Percentiles rank a stretch among this genome's conserved stretches.
Conservation (phyloP, 2,329 filamentous ascomycete species). For the Neonectria ditissima region DNA sequence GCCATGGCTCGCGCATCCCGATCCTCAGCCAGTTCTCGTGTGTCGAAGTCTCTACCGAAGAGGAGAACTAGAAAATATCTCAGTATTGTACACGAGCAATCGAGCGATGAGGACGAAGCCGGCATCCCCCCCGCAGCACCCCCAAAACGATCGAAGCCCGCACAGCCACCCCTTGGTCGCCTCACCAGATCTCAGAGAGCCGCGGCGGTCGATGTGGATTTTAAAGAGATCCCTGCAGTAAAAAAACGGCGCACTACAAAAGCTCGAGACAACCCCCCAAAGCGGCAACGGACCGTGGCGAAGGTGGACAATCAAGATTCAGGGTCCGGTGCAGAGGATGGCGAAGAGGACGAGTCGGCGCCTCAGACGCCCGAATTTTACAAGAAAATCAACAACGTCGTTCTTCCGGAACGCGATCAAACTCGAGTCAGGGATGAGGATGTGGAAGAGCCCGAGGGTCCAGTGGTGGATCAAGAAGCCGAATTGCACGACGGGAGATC, state of each 20-base stretch:
- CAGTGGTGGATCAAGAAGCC: background rate
- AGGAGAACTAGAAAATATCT: conserved; percentile 17
- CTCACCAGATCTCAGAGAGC: conserved; percentile 28
- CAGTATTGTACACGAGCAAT: conserved; percentile 6
- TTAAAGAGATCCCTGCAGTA: background rate
- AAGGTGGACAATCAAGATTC: background rate
- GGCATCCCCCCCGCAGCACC: conserved; percentile 2
- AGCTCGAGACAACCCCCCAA: background rate
- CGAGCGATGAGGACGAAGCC: conserved; percentile 18
- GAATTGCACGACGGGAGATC: background rate
- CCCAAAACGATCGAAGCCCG: conserved; percentile 3
- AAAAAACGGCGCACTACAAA: conserved; percentile 27
- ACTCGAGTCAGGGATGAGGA: conserved; percentile 3
- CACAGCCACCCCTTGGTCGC: conserved; percentile 10
- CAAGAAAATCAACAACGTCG: conserved; percentile 30
- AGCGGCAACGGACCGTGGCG: conserved; percentile 1
- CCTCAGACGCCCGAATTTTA: conserved; percentile 21
- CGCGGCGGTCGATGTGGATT: background rate
- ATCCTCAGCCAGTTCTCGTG: background rate
- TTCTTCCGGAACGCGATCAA: conserved; percentile 10
- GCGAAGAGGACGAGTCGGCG: conserved; percentile 26
- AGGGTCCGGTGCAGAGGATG: conserved; percentile 1
- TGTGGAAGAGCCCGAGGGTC: background rate
- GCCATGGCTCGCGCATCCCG: conserved; percentile 17
- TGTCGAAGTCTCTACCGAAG: conserved; percentile 16